Base-by-base conservation (phyloP, 2,329 filamentous ascomycete species). In the Hypoxylon sp. region DNA sequence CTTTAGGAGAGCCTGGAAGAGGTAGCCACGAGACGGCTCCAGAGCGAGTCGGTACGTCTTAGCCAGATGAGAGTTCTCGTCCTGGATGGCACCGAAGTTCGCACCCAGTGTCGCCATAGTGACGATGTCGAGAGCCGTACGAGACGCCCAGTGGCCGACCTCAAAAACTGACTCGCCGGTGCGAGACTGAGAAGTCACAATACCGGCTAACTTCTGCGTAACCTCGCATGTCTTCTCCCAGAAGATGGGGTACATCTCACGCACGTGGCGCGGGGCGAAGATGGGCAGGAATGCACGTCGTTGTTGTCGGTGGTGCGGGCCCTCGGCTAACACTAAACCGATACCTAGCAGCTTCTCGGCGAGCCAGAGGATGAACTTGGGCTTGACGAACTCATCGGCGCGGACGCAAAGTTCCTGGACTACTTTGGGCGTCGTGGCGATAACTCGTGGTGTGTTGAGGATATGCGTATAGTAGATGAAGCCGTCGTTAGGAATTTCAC, bases 261-360 rank as follows among this genome's bases (percentile, higher is more conserved):
- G 68, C 42, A 73, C 68, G 48, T 74, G 68, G 9, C 63, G 64
- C 39, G 67, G 65, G 6, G 68, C 64, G 67, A 75, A 73, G 9
- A 67, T 66, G 4, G 72, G 73, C 54, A 72, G 56, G n/a, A 74
- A 65, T 29, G 68, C 62, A 14, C 63, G 65, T 6, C 73, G 70
- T 53, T 74, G 73, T 3, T 67, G 51, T 50, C 69, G 68, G 63
- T 74, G 73, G 37, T 70, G 68, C 3, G 70, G 60, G n/a, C 72
- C 70, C 44, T 72, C 68, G 14, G 65, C 63, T 1, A 71, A 57
- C 11, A 71, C 64, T 11, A 72, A 44, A 10, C 70, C 70, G 10
- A 64, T 63, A 17, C 71, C 71, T 1, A 71, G 52, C 24, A 72
- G 50, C 3, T 47, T 59, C 42, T 58, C 66, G 22, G 67, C 62